Evolutionary conservation across 2,329 filamentous ascomycete genomes (phyloP).

Genomic region (Colletotrichum brevisporum): DNA sequence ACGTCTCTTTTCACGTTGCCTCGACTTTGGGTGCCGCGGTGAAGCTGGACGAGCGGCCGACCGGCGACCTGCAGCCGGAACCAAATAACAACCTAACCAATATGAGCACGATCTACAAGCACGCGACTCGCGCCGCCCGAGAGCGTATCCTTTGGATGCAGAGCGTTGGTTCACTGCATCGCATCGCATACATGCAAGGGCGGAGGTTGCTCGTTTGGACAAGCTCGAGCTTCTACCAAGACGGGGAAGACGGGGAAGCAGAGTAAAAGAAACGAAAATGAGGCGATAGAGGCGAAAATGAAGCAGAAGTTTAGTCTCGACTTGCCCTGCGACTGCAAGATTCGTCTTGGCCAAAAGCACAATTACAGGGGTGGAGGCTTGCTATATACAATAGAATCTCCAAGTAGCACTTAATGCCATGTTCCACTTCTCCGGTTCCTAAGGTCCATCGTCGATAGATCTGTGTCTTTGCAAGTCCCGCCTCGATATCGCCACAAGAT

Average conservation of each 20-base stretch:
- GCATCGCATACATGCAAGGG: not conserved
- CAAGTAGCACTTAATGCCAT: too few species aligned
- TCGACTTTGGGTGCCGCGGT: too few species aligned
- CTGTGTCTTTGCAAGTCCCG: not conserved
- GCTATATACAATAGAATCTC: too few species aligned
- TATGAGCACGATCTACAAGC: not conserved
- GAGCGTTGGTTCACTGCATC: not conserved
- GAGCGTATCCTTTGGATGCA: not conserved
- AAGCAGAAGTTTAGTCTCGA: too few species aligned
- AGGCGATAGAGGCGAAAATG: too few species aligned
- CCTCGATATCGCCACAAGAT: not conserved
- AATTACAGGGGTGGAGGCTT: too few species aligned
- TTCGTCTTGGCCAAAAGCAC: too few species aligned
- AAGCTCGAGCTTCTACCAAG: not conserved
- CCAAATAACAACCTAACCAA: not conserved
- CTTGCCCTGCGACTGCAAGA: too few species aligned
- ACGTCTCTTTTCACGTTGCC: too few species aligned
- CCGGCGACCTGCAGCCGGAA: not conserved
- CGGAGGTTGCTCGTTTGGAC: not conserved
- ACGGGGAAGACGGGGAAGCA: not conserved
- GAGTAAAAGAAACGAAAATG: too few species aligned
- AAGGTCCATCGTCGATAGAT: not conserved
- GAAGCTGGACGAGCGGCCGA: too few species aligned
- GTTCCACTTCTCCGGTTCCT: too few species aligned
- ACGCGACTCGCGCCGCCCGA: not conserved